Conservation (phyloP, 2,329 filamentous ascomycete genomes). For the Boeremia lycopersici region DNA sequence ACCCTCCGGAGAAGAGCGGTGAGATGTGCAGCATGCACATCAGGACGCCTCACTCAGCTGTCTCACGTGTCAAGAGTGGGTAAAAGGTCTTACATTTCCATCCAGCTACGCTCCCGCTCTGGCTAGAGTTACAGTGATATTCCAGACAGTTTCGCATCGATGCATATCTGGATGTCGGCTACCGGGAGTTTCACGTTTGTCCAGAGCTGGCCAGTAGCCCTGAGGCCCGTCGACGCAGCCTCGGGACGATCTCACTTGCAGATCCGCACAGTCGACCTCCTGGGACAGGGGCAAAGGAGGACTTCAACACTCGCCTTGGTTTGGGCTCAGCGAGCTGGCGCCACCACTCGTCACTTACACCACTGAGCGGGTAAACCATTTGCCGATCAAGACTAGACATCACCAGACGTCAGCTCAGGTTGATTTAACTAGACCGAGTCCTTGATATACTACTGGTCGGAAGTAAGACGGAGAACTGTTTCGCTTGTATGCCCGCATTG, state of each 20-base stretch:
- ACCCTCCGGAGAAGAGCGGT: no score
- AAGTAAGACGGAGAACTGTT: not conserved
- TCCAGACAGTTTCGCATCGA: not conserved
- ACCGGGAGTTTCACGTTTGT: not conserved
- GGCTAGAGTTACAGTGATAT: no score
- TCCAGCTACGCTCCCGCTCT: no score
- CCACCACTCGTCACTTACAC: not conserved
- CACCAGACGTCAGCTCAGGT: no score
- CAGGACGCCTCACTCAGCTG: no score
- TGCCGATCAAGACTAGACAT: not conserved
- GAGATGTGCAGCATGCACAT: no score
- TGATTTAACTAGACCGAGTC: no score
- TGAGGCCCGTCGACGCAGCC: not conserved
- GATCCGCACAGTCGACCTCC: not conserved
- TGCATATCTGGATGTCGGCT: not conserved
- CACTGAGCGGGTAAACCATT: no score
- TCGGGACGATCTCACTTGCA: not conserved
- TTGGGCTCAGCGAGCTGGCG: not conserved
- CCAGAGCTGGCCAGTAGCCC: not conserved
- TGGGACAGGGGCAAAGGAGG: not conserved
- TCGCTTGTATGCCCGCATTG: not conserved
- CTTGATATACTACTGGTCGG: not conserved
- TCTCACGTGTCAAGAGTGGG: no score
- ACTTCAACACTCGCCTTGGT: no score
- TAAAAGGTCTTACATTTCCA: no score